These are phyloP conservation scores for Trypanosoma avium DNA, from an alignment of 208 protist genomes.

Conservation along the genomic window DNA sequence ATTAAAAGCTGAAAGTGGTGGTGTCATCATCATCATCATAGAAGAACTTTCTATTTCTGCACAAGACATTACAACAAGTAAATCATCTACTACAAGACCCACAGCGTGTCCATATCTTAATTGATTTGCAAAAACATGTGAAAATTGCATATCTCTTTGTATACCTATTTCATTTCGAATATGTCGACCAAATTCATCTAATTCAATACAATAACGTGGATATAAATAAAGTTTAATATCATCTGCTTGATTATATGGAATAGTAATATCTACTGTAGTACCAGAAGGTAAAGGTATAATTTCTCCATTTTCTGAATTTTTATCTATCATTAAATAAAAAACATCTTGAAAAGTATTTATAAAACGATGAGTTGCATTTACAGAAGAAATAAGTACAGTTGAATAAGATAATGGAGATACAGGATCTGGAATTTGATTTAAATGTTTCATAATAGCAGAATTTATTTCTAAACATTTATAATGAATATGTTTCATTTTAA, in stretches of 20 bases:
- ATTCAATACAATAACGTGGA: constrained; percentile 33
- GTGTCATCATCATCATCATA: background rate
- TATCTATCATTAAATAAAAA: constrained; percentile 48
- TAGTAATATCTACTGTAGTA: constrained; percentile 31
- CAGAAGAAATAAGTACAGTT: background rate
- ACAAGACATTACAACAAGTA: constrained; percentile 41
- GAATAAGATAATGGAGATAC: background rate
- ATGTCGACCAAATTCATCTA: constrained; percentile 18
- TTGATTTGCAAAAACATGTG: constrained; percentile 29
- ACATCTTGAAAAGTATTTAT: constrained; percentile 60
- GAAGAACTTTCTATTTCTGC: constrained; percentile 19
- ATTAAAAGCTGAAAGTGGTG: background rate
- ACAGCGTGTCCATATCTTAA: constrained; percentile 59
- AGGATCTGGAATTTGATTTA: background rate
- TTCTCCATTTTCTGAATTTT: constrained; percentile 16
- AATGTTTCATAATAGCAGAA: background rate
- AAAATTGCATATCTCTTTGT: constrained; percentile 20
- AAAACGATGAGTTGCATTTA: constrained; percentile 62
- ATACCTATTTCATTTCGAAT: constrained; percentile 28
- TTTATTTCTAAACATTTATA: constrained; percentile 22
- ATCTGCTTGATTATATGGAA: constrained; percentile 38
- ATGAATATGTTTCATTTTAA: constrained; percentile 57
- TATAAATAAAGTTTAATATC: constrained; percentile 34
- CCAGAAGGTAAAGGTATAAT: constrained; percentile 28
- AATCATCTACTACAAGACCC: constrained; percentile 26